Evolutionary conservation across 768 basidiomycete genomes (phyloP), one percentile per base, ranked within the genome.

Genomic region (Chalciporus sphaerocephalus): DNA sequence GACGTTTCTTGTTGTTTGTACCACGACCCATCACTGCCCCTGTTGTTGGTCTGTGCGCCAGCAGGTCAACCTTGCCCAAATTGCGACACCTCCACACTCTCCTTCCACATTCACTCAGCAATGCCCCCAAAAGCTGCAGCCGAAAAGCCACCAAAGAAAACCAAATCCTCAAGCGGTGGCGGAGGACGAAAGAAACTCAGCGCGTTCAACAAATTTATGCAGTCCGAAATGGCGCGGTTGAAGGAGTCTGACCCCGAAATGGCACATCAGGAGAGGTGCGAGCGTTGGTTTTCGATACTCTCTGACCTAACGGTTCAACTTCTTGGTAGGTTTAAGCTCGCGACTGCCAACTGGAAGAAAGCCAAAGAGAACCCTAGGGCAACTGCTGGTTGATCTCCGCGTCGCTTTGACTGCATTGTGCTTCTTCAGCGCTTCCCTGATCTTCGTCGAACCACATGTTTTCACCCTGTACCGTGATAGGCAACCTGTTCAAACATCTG

Each of bases 201-300:
- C 27, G 75, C 78, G 12, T 91, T 85, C 68, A 90, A 90, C 63
- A 85, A 83, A 63, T 91, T 84, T 63, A 72, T 88, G 85, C 80
- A 87, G 74, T 70, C 75, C 17, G 87, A 89, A 63, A 81, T 89
- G 74, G 81, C 82, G 25, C 82, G 85, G 46, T 73, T 90, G 63
- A 89, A 86, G 72, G 83, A 85, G 56, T 71, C 78, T 15, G 76
- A 88, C 52, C 87, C 87, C 24, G 76, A 83, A 43, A 76, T 87
- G 57, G 57, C 74, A 24, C 87, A 89, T 67, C 80, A 80, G 60
- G 85, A 87, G 49, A 75, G 87, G 87, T 89, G 44, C 53, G 59
- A 15, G 22, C 4, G 44, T 42, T 35, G 38, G 9, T 20, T 10
- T 13, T 30, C 12, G 17, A 11, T 21, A 15, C 38, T 18, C 34